phyloP scores from a whole-genome alignment of 2,329 filamentous ascomycete species.

The Phialocephala sp. region DNA sequence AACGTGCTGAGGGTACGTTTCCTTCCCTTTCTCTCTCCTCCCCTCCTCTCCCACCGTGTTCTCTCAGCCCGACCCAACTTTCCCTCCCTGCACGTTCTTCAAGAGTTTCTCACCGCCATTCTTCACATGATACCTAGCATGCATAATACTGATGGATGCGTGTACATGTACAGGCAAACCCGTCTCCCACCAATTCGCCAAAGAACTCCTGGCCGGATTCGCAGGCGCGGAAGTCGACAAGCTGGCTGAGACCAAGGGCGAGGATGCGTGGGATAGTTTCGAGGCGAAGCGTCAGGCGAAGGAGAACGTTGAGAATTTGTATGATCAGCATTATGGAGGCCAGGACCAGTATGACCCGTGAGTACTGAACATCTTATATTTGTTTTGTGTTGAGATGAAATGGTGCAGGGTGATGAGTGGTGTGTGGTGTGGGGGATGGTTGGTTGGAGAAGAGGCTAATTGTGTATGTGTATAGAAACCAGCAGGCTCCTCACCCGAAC shows the following conservation, averaged over 20 bases:
- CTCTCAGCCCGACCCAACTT: too few relatives aligned
- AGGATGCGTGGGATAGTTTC: conserved; percentile 62
- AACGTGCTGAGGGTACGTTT: conserved; percentile 68
- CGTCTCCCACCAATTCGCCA: conserved; percentile 76
- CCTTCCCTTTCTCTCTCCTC: neutral
- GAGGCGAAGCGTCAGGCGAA: conserved; percentile 64
- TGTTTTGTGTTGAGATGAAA: neutral
- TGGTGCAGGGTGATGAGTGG: neutral
- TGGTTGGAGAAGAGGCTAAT: too few relatives aligned
- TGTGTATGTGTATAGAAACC: too few relatives aligned
- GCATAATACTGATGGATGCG: too few relatives aligned
- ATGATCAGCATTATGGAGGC: conserved; percentile 65
- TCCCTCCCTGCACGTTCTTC: too few relatives aligned
- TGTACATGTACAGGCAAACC: conserved; percentile 72
- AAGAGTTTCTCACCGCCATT: neutral
- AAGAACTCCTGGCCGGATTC: conserved; percentile 75
- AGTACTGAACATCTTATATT: conserved; percentile 40
- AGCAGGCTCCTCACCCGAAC: too few relatives aligned
- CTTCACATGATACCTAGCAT: too few relatives aligned
- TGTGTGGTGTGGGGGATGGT: too few relatives aligned
- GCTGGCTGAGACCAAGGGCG: conserved; percentile 72
- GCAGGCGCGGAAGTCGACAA: conserved; percentile 79
- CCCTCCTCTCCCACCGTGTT: neutral
- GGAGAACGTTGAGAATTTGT: conserved; percentile 62
- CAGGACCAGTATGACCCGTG: conserved; percentile 61